Evolutionary conservation across 495 filamentous ascomycete genomes (phyloP).

Genomic region (Penicillium coffeae): DNA sequence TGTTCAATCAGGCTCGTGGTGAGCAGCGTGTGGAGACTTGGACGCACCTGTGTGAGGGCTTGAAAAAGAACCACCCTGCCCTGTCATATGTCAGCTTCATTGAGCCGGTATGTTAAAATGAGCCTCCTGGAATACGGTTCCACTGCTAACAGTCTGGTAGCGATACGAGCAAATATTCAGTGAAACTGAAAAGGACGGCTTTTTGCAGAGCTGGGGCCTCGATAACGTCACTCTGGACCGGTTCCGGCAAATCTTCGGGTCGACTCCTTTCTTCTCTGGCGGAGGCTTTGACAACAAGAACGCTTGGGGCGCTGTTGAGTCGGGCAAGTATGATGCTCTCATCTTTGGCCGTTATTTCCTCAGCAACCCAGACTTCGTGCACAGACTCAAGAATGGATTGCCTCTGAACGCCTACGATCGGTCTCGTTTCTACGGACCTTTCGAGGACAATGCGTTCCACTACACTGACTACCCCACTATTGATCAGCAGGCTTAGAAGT

Average conservation of each 20-base stretch:
- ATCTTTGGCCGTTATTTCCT: slow-evolving; percentile 65
- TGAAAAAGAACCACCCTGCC: slow-evolving; percentile 1
- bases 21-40: slow-evolving; percentile 3
- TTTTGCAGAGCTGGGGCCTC: slow-evolving; percentile 9
- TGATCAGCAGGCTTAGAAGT: slow-evolving; percentile 3
- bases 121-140: too few relatives aligned
- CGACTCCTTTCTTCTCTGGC: slow-evolving; percentile 50
- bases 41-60: slow-evolving; percentile 5
- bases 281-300: slow-evolving; percentile 49
- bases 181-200: slow-evolving; percentile 42
- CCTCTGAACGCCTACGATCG: slow-evolving; percentile 2
- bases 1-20: slow-evolving; percentile 11
- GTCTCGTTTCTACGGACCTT: slow-evolving; percentile 17
- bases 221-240: slow-evolving; percentile 29
- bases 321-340: slow-evolving; percentile 44
- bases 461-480: slow-evolving; percentile 30
- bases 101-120: slow-evolving; percentile 35
- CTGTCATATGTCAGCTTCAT: slow-evolving; percentile 36
- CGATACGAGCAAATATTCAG: slow-evolving; percentile 49
- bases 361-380: slow-evolving; percentile 63
- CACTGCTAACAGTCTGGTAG: slow-evolving; percentile 16
- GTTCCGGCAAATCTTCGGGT: slow-evolving; percentile 45
- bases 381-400: slow-evolving; percentile 52
- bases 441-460: slow-evolving; percentile 31
- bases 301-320: slow-evolving; percentile 44